Evolutionary conservation across 1,139 yeast genomes (phyloP).

Genomic region (Geotrichum histeridarum): DNA sequence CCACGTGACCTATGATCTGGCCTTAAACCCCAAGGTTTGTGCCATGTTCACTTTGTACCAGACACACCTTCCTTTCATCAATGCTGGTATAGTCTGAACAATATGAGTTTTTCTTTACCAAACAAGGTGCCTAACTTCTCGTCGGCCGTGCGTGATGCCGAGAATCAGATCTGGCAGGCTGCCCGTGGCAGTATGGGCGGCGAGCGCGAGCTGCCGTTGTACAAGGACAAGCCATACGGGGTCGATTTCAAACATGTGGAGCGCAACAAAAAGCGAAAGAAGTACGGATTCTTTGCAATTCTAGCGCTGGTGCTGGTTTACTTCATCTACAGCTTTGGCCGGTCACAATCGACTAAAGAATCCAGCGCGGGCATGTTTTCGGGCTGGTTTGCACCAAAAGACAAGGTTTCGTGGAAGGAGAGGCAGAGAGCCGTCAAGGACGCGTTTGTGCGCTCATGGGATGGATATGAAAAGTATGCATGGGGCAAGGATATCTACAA

Average conservation of each 20-base stretch:
- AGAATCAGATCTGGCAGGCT: constrained; percentile 18
- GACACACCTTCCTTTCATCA: neutral
- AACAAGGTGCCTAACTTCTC: constrained; percentile 16
- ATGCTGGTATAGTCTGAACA: neutral
- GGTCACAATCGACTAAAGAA: constrained; percentile 3
- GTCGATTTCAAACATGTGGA: constrained; percentile 18
- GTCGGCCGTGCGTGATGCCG: constrained; percentile 18
- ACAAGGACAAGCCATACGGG: constrained; percentile 37
- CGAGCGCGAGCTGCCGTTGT: constrained; percentile 30
- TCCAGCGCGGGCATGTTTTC: constrained; percentile 1
- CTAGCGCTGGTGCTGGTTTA: constrained; percentile 23
- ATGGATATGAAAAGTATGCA: constrained; percentile 66
- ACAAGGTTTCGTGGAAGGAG: constrained; percentile 36
- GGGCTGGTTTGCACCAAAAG: constrained; percentile 8
- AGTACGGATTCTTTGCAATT: constrained; percentile 21
- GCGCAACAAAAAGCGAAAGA: constrained; percentile 20
- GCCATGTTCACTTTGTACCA: neutral
- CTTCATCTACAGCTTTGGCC: constrained; percentile 26
- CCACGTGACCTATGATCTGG: constrained; percentile 1
- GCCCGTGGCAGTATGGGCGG: constrained; percentile 10
- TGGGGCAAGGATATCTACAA: constrained; percentile 76
- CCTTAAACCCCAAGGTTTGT: neutral
- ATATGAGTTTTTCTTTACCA: constrained; percentile 21
- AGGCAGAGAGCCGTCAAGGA: constrained; percentile 54
- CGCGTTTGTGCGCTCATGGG: constrained; percentile 76